Base-by-base conservation (phyloP, 2,329 filamentous ascomycete genomes). In the Epichloe bromicola region DNA sequence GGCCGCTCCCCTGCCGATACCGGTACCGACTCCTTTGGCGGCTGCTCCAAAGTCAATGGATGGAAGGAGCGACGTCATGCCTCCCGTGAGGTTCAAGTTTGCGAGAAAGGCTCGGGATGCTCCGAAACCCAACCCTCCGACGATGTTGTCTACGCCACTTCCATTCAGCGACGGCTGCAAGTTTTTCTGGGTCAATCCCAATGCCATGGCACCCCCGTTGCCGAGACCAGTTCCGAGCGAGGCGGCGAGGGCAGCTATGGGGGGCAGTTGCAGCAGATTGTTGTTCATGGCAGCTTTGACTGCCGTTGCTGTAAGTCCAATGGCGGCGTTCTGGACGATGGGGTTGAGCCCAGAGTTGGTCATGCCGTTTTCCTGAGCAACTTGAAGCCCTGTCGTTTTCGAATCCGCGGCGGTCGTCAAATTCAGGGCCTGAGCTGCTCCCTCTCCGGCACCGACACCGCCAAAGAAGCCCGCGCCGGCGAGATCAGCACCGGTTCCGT, bases 311-410 rank as follows among this genome's bases (percentile, higher is more conserved):
- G 59, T 55, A 2, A 62, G 53, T 2, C 64, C 64, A 46, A 61
- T 59, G 38, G 60, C 61, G 6, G 61, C 54, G 46, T 61, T 64
- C 48, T 64, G 58, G 44, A 67, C 55, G 3, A 58, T 53, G 0
- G 61, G 59, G 50, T 65, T 64, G 19, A 67, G 53, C 15, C 63
- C 62, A 8, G 57, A 60, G 11, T 56, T 57, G 10, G 59, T 46
- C 57, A 63, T 59, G n/a, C 57, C 56, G 54, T 64, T 65, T 19
- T 61, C 57, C 15, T 58, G 49, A 1, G 59, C 59, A 3, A 61
- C 59, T 49, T 54, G 55, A 15, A 55, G 53, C 2, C 54, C 57
- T 5, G 55, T 37, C 5, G 47, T 17, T 36, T 53, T 58, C 19
- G 55, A 52, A 26, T 44, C 49, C 2, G 50, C 49, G 4, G 52